phyloP scores from a whole-genome alignment of 2,329 filamentous ascomycete genomes.

The Cyphellophora attinorum region DNA sequence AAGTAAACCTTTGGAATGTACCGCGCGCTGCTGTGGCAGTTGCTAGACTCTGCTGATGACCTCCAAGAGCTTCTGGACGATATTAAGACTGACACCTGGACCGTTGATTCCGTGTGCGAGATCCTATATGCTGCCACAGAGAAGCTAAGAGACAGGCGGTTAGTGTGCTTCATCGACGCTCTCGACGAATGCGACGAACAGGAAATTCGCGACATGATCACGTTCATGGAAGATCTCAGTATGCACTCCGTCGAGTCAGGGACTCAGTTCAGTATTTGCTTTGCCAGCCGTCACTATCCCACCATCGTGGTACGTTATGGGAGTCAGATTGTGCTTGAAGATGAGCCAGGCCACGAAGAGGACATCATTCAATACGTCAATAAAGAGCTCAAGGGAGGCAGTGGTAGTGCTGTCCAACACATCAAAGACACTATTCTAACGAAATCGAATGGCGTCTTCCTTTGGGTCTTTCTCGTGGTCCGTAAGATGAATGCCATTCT shows the following conservation, averaged over 20 bases:
- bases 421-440: slow-evolving; percentile 24
- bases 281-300: slow-evolving; percentile 37
- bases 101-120: slow-evolving; percentile 19
- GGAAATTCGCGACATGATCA: slow-evolving; percentile 28
- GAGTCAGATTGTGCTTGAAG: slow-evolving; percentile 24
- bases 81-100: slow-evolving; percentile 9
- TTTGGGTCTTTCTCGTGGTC: slow-evolving; percentile 38
- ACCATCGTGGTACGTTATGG: slow-evolving; percentile 25
- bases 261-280: slow-evolving; percentile 23
- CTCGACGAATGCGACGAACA: slow-evolving; percentile 36
- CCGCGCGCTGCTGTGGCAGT: slow-evolving; percentile 38
- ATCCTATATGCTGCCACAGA: slow-evolving; percentile 20
- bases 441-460: slow-evolving; percentile 34
- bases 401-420: slow-evolving; percentile 11
- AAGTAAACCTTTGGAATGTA: slow-evolving; percentile 41
- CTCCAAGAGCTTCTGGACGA: slow-evolving; percentile 24
- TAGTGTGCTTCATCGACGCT: slow-evolving; percentile 35
- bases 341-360: slow-evolving; percentile 23
- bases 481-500: slow-evolving; percentile 36
- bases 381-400: slow-evolving; percentile 20
- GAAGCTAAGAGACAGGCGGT: slow-evolving; percentile 15
- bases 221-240: slow-evolving; percentile 25
- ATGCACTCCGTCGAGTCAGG: slow-evolving; percentile 8
- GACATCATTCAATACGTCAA: slow-evolving; percentile 27
- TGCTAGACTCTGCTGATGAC: slow-evolving; percentile 27